Base-by-base conservation (phyloP, 192 early-diverging fungal species). In the Gryganskiella cystojenkinii region DNA sequence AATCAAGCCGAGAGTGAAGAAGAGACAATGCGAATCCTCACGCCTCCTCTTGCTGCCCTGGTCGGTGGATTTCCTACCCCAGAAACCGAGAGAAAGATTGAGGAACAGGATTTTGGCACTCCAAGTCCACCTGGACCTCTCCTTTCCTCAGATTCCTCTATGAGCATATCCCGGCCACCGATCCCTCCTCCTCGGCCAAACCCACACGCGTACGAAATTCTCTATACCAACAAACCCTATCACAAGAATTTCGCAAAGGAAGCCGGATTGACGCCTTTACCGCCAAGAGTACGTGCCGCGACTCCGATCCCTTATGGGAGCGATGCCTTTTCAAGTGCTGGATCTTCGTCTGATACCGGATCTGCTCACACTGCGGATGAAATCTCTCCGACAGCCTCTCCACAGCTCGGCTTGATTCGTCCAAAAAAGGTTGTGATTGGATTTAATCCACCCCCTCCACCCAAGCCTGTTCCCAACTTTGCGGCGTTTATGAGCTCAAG, bases 141-240 rank as follows among this genome's bases (percentile, higher is more conserved):
- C 2, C 37, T 43, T 28, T 33, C 37, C 14, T 27, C 40, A 1
- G 40, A 51, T 1, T 60, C 63, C 0, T 55, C 61, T 2, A 54
- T 46, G 11, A 59, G 55, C 0, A 20, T 59, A 0, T 65, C 71
- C 3, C 54, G 44, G 37, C 71, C 71, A 4, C 71, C 71, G 8
- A 43, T 60, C 3, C 71, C 71, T 10, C 71, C 71, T 5, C 71
- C 71, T 6, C 46, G 61, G 40, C 71, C 71, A n/a, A 46, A 61
- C 0, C 61, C 71, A 28, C 61, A 65, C 47, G 71, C 63, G 10
- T 73, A 65, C 25, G 71, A 73, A 30, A 73, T 73, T 60, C 63
- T 73, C 34, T 73, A 73, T 65, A 73, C 63, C 71, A 73, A 73
- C 71, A 73, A 73, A 19, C 71, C 71, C 3, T 73, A 73, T 53